These are phyloP conservation scores for Musa schizocarpa DNA, from an alignment of 176 grass and related monocot species.

Conservation along the genomic window DNA sequence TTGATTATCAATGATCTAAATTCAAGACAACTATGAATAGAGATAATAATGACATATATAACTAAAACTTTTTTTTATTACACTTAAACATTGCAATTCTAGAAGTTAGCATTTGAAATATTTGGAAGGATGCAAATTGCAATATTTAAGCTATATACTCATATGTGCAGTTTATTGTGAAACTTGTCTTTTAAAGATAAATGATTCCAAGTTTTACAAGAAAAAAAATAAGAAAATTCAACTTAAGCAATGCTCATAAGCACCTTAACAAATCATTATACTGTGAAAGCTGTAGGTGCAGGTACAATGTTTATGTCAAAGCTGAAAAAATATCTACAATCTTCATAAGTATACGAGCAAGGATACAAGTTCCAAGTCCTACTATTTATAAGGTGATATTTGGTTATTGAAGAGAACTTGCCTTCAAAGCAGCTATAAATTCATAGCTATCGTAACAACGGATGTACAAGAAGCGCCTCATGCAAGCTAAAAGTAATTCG, in stretches of 20 bases:
- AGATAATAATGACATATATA: background rate
- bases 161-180: background rate
- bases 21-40: background rate
- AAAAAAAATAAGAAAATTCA: background rate
- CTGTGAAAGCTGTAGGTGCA: background rate
- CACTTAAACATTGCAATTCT: background rate
- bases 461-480: conserved; percentile 71
- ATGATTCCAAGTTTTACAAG: background rate
- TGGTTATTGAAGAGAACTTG: conserved; percentile 14
- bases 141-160: background rate
- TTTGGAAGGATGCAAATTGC: background rate
- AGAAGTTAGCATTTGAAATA: background rate
- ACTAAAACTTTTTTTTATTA: background rate
- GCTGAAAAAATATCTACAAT: background rate
- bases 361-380: background rate
- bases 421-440: conserved; percentile 71
- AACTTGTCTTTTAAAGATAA: background rate
- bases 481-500: conserved; percentile 48
- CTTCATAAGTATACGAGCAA: background rate
- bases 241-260: background rate
- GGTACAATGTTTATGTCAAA: background rate
- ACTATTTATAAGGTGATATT: background rate
- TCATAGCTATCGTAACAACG: conserved; percentile 67
- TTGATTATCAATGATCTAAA: too few species aligned
- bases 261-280: background rate